These are phyloP conservation scores for Powellomyces hirtus DNA, from an alignment of 192 early-diverging fungal species.

Conservation along the genomic window DNA sequence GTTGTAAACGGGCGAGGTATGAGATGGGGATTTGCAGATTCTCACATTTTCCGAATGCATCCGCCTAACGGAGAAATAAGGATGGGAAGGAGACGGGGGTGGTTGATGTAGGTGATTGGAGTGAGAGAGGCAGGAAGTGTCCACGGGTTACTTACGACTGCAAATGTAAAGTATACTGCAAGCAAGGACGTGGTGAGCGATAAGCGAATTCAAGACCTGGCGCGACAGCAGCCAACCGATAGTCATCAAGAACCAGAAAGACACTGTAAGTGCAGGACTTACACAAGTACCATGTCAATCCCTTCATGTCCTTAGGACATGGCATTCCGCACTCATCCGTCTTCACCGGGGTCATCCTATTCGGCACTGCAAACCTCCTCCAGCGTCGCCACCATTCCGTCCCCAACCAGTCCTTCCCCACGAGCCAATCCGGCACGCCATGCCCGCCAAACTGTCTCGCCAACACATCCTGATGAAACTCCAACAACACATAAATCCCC, in stretches of 20 bases:
- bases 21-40: no score
- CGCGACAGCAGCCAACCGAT: no score
- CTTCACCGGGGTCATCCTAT: constrained; percentile 10
- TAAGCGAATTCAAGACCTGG: no score
- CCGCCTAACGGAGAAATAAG: not conserved
- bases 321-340: constrained; percentile 32
- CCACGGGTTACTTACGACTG: not conserved
- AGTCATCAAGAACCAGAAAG: no score
- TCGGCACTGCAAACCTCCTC: constrained; percentile 30
- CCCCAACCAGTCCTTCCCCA: constrained; percentile 10
- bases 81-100: not conserved
- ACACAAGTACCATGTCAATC: constrained; percentile 1
- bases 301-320: not conserved
- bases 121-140: not conserved
- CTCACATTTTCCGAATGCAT: constrained; percentile 17
- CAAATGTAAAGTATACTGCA: constrained; percentile 27
- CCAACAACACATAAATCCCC: constrained; percentile 62
- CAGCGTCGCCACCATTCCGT: constrained; percentile 30
- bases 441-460: constrained; percentile 52
- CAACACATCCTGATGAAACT: constrained; percentile 64
- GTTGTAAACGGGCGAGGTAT: no score
- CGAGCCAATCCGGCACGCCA: constrained; percentile 44
- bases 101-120: not conserved
- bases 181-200: no score
- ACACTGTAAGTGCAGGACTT: no score